Conservation (phyloP, 1,284 basidiomycete species). For the Apiotrichum akiyoshidainum region DNA sequence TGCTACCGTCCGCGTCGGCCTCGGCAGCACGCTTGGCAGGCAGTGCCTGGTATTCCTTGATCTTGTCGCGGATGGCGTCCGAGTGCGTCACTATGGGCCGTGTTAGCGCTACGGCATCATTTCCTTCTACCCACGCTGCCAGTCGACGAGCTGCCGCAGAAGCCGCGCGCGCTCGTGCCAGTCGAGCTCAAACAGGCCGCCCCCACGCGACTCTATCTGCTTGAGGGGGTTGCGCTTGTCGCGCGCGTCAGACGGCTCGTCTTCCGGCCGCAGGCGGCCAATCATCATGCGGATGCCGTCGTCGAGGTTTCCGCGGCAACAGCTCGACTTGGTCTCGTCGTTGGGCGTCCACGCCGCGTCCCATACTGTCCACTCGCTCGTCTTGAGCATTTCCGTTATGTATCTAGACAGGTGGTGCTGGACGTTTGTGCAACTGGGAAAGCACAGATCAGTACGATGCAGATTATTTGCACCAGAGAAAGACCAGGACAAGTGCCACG, state of each 20-base stretch:
- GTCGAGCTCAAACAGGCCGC: slow-evolving; percentile 44
- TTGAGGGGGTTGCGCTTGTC: slow-evolving; percentile 34
- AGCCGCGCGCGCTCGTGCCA: slow-evolving; percentile 42
- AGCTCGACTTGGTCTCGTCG: slow-evolving; percentile 38
- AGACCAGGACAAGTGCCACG: neutral
- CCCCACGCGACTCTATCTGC: slow-evolving; percentile 30
- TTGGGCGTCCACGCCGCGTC: slow-evolving; percentile 43
- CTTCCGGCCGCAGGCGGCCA: slow-evolving; percentile 21
- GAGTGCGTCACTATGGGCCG: slow-evolving; percentile 36
- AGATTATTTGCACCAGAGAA: neutral
- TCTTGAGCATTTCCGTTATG: slow-evolving; percentile 35
- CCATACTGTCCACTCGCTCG: slow-evolving; percentile 47
- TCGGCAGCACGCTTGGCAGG: slow-evolving; percentile 11
- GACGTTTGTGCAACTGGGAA: slow-evolving; percentile 41
- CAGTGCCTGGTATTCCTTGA: slow-evolving; percentile 35
- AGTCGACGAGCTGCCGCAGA: slow-evolving; percentile 49
- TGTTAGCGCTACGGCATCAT: neutral
- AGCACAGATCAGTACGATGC: neutral
- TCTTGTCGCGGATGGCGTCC: slow-evolving; percentile 34
- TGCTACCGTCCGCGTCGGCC: slow-evolving; percentile 20
- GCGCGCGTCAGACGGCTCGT: slow-evolving; percentile 14
- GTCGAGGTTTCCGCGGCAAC: slow-evolving; percentile 28
- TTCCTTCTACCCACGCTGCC: slow-evolving; percentile 39
- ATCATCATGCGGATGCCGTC: slow-evolving; percentile 30
- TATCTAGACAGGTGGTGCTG: slow-evolving; percentile 40